Conservation (phyloP, 371 early-diverging fungal genomes). For the Mortierella sp. region DNA sequence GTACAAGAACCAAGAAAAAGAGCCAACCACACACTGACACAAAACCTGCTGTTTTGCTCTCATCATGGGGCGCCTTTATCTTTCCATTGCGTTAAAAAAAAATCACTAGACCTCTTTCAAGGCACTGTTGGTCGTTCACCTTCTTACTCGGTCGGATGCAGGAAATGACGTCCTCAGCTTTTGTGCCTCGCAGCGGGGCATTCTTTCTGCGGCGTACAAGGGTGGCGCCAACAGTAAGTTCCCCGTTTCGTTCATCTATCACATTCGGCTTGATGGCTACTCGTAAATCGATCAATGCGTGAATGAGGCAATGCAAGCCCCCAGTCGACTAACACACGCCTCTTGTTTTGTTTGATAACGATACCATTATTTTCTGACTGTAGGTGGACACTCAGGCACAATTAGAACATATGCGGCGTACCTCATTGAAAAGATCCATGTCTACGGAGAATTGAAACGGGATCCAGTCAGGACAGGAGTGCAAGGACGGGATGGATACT, state of each 20-base stretch:
- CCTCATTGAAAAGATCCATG: conserved; percentile 83
- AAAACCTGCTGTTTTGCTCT: background rate
- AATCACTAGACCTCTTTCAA: conserved; percentile 88
- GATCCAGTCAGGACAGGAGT: conserved; percentile 77
- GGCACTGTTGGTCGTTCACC: conserved; percentile 87
- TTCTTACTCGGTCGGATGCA: conserved; percentile 86
- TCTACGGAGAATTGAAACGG: conserved; percentile 78
- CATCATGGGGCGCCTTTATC: background rate
- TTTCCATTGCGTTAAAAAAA: background rate
- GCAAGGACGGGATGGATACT: conserved; percentile 63
- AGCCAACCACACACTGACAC: background rate
- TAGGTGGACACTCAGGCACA: conserved; percentile 51
- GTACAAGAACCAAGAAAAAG: background rate
- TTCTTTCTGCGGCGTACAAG: conserved; percentile 54
- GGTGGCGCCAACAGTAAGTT: conserved; percentile 75
- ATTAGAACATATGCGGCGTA: conserved; percentile 88
- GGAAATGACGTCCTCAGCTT: conserved; percentile 74
- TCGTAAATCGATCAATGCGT: background rate
- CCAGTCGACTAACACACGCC: background rate
- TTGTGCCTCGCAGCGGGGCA: conserved; percentile 56
- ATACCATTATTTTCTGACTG: background rate
- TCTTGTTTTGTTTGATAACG: conserved; percentile 18
- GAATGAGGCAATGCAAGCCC: no score
- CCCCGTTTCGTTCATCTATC: conserved; percentile 46
- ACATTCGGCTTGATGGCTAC: background rate